Percentiles rank a stretch among this genome's conserved stretches.
These are phyloP conservation scores for Dillenia turbinata DNA, from an alignment of 164 flowering plant genomes.

Conservation along the genomic window DNA sequence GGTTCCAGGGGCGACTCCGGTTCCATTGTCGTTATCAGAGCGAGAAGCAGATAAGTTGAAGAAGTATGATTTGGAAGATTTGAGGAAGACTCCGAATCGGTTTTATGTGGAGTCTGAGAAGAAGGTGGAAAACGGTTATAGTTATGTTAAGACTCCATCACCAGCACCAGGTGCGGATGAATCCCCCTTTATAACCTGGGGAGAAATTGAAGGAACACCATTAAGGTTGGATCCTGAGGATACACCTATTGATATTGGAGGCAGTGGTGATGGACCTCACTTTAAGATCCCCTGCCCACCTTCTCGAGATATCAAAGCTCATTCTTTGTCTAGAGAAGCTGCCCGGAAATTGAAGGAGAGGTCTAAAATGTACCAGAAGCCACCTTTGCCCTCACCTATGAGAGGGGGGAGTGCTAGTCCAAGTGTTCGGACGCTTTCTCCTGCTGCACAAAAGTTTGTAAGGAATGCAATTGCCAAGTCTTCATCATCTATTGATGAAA, in stretches of 20 bases:
- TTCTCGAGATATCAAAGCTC: conserved; percentile 79
- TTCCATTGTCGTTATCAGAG: conserved; percentile 29
- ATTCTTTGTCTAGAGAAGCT: conserved; percentile 87
- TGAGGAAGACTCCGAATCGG: conserved; percentile 75
- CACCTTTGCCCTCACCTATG: conserved; percentile 79
- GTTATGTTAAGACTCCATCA: conserved; percentile 80
- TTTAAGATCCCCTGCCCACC: conserved; percentile 71
- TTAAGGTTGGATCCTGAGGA: conserved; percentile 85
- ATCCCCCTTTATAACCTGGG: conserved; percentile 97
- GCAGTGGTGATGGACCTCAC: conserved; percentile 77
- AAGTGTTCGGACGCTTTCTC: conserved; percentile 62
- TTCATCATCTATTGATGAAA: conserved; percentile 69
- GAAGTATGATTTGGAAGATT: conserved; percentile 88
- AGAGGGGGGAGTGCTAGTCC: conserved; percentile 94
- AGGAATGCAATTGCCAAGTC: conserved; percentile 87
- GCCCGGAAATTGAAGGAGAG: conserved; percentile 79
- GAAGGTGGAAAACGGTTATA: conserved; percentile 77
- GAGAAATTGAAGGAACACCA: conserved; percentile 96
- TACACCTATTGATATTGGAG: conserved; percentile 74
- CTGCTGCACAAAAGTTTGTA: conserved; percentile 97
- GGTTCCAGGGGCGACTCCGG: conserved; percentile 71
- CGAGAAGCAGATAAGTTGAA: conserved; percentile 58
- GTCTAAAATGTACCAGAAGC: conserved; percentile 81
- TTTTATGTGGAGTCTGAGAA: conserved; percentile 73
- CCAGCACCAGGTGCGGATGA: conserved; percentile 91